Base-by-base conservation (phyloP, 441 rosid genomes). In the Populus hybrid region DNA sequence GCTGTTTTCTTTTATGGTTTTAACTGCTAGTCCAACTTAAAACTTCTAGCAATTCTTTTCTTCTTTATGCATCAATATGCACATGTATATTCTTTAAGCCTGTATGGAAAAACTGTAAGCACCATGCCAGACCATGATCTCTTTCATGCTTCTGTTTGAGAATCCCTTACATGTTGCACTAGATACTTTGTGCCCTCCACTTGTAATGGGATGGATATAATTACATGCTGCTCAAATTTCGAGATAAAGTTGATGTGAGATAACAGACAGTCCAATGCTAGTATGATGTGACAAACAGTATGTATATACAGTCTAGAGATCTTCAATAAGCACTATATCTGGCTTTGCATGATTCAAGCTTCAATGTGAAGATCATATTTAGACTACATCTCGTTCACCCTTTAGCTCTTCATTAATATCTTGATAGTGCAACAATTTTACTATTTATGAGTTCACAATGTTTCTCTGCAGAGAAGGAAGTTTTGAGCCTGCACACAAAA, bases 401-500 rank as follows among this genome's bases (percentile, higher is more conserved):
- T 69, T n/a, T 40, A 61, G 1, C 64, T 21, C 64, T 11, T 73
- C 7, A 7, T 33, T 45, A 23, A 29, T 64, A n/a, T 74, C n/a
- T 7, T 67, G 36, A 65, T 70, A 12, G 69, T 63, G 70, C 45
- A 76, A 24, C 20, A 64, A 29, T 71, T 28, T 64, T 24, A 2
- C 72, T 77, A 28, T 35, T 72, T 76, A 70, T 68, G 61, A 65
- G n/a, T 79, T 79, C 74, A 50, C 68, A 50, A 33, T 38, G 7
- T 82, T 82, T 67, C 74, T 67, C 56, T 85, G 74, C 93, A 96
- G 99, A 93, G 74, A 77, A 79, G 68, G 95, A 92, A 79, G 85
- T 96, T 81, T 84, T 73, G 69, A 87, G 75, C 53, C 90, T 96
- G 82, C 98, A 93, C 85, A 80, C 89, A 40, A 89, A 93, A 82